Base-by-base conservation (phyloP, 2,329 filamentous ascomycete species). In the Nemania abortiva region DNA sequence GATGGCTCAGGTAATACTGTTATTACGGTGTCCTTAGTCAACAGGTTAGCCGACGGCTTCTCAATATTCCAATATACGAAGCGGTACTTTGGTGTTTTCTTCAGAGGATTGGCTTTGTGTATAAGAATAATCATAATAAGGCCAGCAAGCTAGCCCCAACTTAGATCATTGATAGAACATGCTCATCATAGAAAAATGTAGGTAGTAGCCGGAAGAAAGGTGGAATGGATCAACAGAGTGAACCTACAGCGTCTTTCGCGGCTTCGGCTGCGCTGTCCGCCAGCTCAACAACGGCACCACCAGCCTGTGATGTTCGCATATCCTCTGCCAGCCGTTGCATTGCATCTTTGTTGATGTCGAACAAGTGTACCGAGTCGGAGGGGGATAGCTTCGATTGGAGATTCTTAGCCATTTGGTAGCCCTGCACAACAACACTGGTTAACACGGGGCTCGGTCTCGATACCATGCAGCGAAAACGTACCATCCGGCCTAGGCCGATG, bases 1-100 rank as follows among this genome's bases (percentile, higher is more conserved):
- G 91, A 87, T 1, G 95, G 94, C 75, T 97, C 94, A 0, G 96
- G 96, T 1, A 99, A 88, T 68, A 94, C 94, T 13, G 95, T 97
- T 65, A 99, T 90, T 70, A 97, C 89, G 34, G 90, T 92, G 82
- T 95, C 91, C 95, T 98, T 60, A 54, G 54, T 59, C 37, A 55
- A n/a, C 62, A 61, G 61, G 68, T 77, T 63, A 75, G 69, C 69
- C 50, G 53, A 5, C 3, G 20, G 18, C 20, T 50, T 50, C 24
- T 18, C 9, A 3, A 22, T 5, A n/a, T 3, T 31, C 6, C 42
- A 56, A 50, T 2, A 55, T 24, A 31, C 52, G 24, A 66, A 60
- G n/a, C 13, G 73, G 73, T 27, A 31, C 58, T 37, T 37, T 18
- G 29, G 55, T 39, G 29, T 37, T 34, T 72, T 71, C 73, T 80